A percentile compares a stretch with the other conserved stretches of the same genome.
These are phyloP conservation scores for Sporothrix dimorphospora DNA, from an alignment of 2,329 filamentous ascomycete species.

Conservation along the genomic window DNA sequence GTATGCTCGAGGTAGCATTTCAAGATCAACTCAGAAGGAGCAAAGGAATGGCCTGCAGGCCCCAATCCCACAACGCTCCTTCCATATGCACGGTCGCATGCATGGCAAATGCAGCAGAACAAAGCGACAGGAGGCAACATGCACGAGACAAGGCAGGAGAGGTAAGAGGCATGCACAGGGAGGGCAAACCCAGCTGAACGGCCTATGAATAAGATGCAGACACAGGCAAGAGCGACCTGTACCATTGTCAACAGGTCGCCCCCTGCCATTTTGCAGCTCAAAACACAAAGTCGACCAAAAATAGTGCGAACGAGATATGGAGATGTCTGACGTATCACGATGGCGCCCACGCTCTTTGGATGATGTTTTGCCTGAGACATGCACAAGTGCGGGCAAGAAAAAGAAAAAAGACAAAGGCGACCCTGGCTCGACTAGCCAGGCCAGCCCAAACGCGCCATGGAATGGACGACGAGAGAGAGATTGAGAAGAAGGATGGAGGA, in stretches of 20 bases:
- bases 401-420: background rate
- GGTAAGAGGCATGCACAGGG: conserved; percentile 1
- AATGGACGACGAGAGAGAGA: background rate
- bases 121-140: background rate
- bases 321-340: background rate
- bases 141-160: conserved; percentile 4
- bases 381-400: conserved; percentile 24
- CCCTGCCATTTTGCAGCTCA: background rate
- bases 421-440: background rate
- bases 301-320: background rate
- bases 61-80: background rate
- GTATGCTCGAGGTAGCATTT: background rate
- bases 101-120: conserved; percentile 17
- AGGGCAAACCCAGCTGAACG: conserved; percentile 1
- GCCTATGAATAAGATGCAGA: background rate
- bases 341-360: background rate
- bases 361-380: conserved; percentile 25
- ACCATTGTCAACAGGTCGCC: background rate
- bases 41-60: background rate
- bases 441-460: background rate
- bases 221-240: background rate
- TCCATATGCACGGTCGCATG: conserved; percentile 5
- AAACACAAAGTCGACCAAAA: background rate
- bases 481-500: background rate
- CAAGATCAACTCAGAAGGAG: conserved; percentile 6